Evolutionary conservation across 2,329 filamentous ascomycete genomes (phyloP), one percentile per base, ranked within the genome.

Genomic region (Paraconiothyrium brasiliense): DNA sequence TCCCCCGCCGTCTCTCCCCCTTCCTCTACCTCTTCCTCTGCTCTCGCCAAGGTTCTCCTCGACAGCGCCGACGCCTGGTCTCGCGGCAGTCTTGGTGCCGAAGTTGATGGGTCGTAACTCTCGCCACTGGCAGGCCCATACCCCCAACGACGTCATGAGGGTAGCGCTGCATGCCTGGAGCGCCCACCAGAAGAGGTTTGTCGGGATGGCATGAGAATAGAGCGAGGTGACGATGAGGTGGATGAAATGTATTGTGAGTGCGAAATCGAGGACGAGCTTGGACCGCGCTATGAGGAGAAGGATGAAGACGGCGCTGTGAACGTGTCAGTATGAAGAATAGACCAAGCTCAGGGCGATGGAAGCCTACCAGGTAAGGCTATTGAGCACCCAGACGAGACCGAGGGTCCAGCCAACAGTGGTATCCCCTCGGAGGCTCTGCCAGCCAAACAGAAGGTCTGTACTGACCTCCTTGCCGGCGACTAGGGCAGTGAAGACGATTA

Each of bases 231-330:
- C 79, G 71, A 95, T 66, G 57, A 97, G 86, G 77, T 97, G 92
- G 46, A 97, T 83, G 76, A 92, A 86, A 81, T 97, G 93, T 20
- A 97, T 86, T 2, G 94, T 97, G 27, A 97, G 83, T 35, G 93
- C 92, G 78, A 98, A 99, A 80, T 99, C 95, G 68, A 93, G 93
- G 54, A 98, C 92, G 63, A 98, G 90, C 79, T 98, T 98, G 51
- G 91, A 95, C 64, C 95, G 92, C 22, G 90, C 89, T 68, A 99
- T 88, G 60, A 98, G 84, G 57, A 94, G 81, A 54, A 97, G 88
- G 60, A 97, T 90, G 46, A 93, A 91, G 61, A 96, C 88, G 46
- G 92, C 88, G 76, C 94, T 98, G 73, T 61, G 0, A 37, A 3
- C 27, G 14, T 11, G 57, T 77, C 56, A 75, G 68, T 16, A 41